A percentile compares a stretch with the other conserved stretches of the same genome.
Conservation (phyloP, 2,329 filamentous ascomycete species). For the Diaporthe longicolla region DNA sequence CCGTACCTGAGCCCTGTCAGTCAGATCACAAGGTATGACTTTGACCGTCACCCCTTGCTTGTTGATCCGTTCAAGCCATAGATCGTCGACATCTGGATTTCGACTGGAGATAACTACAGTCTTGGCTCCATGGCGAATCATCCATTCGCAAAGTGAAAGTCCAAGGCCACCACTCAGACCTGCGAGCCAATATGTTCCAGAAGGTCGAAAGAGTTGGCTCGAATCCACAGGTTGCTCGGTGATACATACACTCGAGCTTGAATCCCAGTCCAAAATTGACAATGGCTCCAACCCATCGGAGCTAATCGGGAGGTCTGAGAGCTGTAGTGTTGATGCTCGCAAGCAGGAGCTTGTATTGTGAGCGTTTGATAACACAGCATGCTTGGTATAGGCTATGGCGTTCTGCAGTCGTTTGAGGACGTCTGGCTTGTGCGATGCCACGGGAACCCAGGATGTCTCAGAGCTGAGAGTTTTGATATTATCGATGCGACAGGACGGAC, state of each 20-base stretch:
- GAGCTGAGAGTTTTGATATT: no score
- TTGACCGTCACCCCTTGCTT: no score
- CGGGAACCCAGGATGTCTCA: no score
- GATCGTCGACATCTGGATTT: slow-evolving; percentile 50
- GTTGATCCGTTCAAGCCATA: slow-evolving; percentile 46
- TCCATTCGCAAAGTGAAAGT: slow-evolving; percentile 56
- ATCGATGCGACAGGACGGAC: no score
- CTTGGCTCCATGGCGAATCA: slow-evolving; percentile 54
- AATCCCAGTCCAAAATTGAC: not conserved
- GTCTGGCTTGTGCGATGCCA: no score
- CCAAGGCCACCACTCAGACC: slow-evolving; percentile 54
- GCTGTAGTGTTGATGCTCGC: no score
- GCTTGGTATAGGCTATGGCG: no score
- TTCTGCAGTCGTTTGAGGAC: no score
- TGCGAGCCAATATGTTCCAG: slow-evolving; percentile 53
- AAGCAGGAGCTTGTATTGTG: no score
- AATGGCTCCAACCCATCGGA: no score
- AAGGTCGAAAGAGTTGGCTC: slow-evolving; percentile 13
- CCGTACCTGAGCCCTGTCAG: not conserved
- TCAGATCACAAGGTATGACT: not conserved
- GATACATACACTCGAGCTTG: not conserved
- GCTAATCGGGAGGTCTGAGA: no score
- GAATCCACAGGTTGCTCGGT: not conserved
- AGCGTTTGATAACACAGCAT: no score
- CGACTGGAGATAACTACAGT: slow-evolving; percentile 57